Percentiles rank a stretch among this genome's conserved stretches.
These are phyloP conservation scores for Escallonia rubra DNA, from an alignment of 129 eudicot species.

Conservation along the genomic window DNA sequence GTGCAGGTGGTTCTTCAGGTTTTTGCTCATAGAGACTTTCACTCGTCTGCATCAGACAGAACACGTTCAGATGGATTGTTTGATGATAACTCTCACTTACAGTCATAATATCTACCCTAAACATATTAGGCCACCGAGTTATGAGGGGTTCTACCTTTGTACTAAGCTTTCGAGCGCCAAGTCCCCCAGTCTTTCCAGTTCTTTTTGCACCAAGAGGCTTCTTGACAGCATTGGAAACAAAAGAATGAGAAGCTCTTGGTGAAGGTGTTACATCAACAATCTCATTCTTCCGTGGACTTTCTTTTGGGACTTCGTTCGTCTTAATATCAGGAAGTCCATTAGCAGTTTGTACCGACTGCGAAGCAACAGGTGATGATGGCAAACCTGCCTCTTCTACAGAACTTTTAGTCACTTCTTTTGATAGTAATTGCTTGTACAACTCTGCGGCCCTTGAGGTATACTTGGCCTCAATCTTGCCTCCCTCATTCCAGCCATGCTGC, in stretches of 20 bases:
- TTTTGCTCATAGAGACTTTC: slow-evolving; percentile 85
- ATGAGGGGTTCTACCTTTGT: slow-evolving; percentile 39
- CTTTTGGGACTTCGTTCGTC: slow-evolving; percentile 40
- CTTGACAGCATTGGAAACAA: slow-evolving; percentile 35
- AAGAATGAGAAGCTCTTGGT: slow-evolving; percentile 44
- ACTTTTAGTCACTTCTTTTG: slow-evolving; percentile 86
- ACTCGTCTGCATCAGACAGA: slow-evolving; percentile 43
- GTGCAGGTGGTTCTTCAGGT: slow-evolving; percentile 74
- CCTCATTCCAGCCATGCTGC: slow-evolving; percentile 91
- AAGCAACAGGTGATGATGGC: slow-evolving; percentile 57
- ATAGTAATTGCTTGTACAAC: slow-evolving; percentile 63
- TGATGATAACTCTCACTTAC: not conserved
- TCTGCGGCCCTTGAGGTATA: slow-evolving; percentile 91
- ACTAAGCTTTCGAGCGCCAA: slow-evolving; percentile 82
- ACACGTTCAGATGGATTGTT: not conserved
- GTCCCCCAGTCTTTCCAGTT: slow-evolving; percentile 71
- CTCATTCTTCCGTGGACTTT: slow-evolving; percentile 42
- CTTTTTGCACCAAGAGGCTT: slow-evolving; percentile 72
- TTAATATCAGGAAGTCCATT: slow-evolving; percentile 42
- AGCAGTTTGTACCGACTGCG: slow-evolving; percentile 37
- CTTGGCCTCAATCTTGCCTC: slow-evolving; percentile 82
- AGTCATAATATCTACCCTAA: not conserved
- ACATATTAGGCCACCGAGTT: not conserved
- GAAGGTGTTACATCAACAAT: slow-evolving; percentile 37
- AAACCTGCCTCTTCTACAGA: slow-evolving; percentile 42